A percentile compares a stretch with the other conserved stretches of the same genome.
Evolutionary conservation across 1,139 yeast species (phyloP).

Genomic region (Wickerhamomyces sp.): DNA sequence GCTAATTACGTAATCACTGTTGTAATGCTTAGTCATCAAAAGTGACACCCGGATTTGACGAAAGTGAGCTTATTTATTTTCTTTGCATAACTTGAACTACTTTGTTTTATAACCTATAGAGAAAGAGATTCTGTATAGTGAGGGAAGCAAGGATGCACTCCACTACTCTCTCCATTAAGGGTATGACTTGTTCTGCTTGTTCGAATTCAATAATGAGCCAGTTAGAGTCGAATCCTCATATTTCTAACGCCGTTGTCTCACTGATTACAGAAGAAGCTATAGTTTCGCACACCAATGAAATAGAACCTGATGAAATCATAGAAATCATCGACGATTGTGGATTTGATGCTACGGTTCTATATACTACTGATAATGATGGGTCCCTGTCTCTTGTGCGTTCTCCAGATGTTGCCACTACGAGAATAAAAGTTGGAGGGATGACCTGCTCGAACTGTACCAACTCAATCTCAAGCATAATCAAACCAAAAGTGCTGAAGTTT

Average conservation of each 20-base stretch:
- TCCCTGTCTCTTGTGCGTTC: background rate
- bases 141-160: conserved; percentile 5
- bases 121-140: background rate
- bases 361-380: conserved; percentile 10
- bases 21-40: no score
- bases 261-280: conserved; percentile 69
- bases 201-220: conserved; percentile 57
- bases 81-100: no score
- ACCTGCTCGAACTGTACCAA: conserved; percentile 81
- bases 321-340: conserved; percentile 70
- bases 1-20: no score
- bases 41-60: no score
- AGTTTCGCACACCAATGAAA: conserved; percentile 35
- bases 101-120: no score
- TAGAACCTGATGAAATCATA: conserved; percentile 34
- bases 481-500: conserved; percentile 32
- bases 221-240: conserved; percentile 28
- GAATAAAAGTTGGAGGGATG: conserved; percentile 50
- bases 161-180: conserved; percentile 37
- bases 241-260: conserved; percentile 49
- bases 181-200: conserved; percentile 92
- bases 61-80: no score
- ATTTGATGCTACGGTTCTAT: conserved; percentile 46
- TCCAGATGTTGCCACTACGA: conserved; percentile 8
- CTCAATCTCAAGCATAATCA: conserved; percentile 53